Evolutionary conservation across 139 green algal genomes (phyloP), one percentile per base, ranked within the genome.

Genomic region (Asterochloris sp.): DNA sequence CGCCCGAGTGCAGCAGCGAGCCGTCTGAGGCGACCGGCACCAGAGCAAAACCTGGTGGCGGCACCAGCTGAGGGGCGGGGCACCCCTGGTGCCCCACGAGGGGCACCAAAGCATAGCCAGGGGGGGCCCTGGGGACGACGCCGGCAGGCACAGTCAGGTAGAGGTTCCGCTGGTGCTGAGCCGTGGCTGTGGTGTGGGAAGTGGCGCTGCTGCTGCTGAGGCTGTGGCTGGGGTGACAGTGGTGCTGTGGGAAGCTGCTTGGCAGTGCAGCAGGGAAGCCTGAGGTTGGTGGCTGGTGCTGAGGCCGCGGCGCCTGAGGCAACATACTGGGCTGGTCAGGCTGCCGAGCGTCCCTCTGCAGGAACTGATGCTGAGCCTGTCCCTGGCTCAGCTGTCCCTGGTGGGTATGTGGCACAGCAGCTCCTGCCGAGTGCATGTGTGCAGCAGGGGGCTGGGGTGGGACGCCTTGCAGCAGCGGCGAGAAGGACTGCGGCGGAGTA

Each of bases 21-120:
- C 76, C 76, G 14, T 80, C 76, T 54, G 76, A 26, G 76, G 76
- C 54, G 23, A 80, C 68, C 60, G 76, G 76, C 23, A 80, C 76
- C 24, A 80, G 24, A n/a, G 76, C 76, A 69, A 80, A 80, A n/a
- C 76, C 76, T 60, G 76, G 76, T 24, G 76, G 76, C 12, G 76
- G 76, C 38, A n/a, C 60, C 17, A 71, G 66, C 19, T 24, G 19
- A 71, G 17, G 66, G 19, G 17, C 66, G 21, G 66, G 21, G 21
- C 66, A 71, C 19, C 66, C 66, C 66, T 71, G 66, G 4, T 71
- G 66, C 66, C 66, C 66, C 21, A 24, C 2, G 66, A 24, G 17
- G 17, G 66, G 17, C 19, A 24, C 17, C 19, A 24, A 8, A 4
- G 66, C 66, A 71, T 24, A 71, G 66, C 19, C 66, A 71, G 17